Evolutionary conservation across 192 early-diverging fungal genomes (phyloP).

Genomic region (Backusella tarrabulga): DNA sequence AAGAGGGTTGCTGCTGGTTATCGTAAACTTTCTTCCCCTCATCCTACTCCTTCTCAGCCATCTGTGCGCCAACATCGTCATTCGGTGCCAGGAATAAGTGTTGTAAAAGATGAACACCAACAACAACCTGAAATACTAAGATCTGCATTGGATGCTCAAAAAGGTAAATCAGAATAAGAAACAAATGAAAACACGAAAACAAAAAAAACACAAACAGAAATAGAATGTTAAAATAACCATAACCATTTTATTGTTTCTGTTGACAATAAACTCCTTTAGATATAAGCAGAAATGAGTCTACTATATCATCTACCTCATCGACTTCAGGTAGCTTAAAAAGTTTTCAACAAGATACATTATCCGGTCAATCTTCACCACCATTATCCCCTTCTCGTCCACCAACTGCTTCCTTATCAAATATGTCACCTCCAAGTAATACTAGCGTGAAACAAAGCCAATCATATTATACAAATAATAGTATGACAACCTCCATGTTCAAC

Average conservation of each 20-base stretch:
- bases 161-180: neutral
- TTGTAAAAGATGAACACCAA: slow-evolving; percentile 5
- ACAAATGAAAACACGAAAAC: neutral
- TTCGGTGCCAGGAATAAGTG: slow-evolving; percentile 22
- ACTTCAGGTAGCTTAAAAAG: neutral
- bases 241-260: neutral
- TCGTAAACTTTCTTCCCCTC: slow-evolving; percentile 10
- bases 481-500: slow-evolving; percentile 5
- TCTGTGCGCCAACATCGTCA: slow-evolving; percentile 23
- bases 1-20: neutral
- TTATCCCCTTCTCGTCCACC: neutral
- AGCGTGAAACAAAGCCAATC: slow-evolving; percentile 3
- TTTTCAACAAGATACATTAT: neutral
- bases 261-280: neutral
- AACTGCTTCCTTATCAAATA: neutral
- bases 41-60: neutral
- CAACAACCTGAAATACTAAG: neutral
- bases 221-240: neutral
- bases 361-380: neutral
- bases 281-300: neutral
- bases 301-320: neutral
- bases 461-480: neutral
- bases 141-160: neutral
- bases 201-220: neutral
- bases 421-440: neutral